Evolutionary conservation across 2,329 filamentous ascomycete species (phyloP).

Genomic region (Arachnopeziza araneosa): DNA sequence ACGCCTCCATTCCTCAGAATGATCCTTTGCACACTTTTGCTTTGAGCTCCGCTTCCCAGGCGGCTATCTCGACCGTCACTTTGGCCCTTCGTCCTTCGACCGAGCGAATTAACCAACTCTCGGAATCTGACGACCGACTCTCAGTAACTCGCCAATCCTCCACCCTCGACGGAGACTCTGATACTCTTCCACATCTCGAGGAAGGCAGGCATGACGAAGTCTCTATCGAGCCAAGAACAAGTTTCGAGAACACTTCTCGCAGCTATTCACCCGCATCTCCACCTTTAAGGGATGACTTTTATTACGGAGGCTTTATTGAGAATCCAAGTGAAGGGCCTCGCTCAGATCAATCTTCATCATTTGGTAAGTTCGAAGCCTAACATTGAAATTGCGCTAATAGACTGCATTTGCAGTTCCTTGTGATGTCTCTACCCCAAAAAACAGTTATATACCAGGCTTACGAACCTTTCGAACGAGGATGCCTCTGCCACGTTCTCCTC

Average conservation of each 20-base stretch:
- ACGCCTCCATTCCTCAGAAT: neutral
- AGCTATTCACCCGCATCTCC: constrained; percentile 5
- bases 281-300: constrained; percentile 23
- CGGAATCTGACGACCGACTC: neutral
- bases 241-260: neutral
- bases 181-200: neutral
- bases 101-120: neutral
- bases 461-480: constrained; percentile 7
- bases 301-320: constrained; percentile 27
- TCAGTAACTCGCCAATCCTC: neutral
- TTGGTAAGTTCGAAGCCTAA: constrained; percentile 6
- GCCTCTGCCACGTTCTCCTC: constrained; percentile 28
- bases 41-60: neutral
- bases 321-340: constrained; percentile 9
- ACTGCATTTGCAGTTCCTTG: constrained; percentile 17
- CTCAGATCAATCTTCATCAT: neutral
- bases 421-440: constrained; percentile 26
- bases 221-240: neutral
- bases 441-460: neutral
- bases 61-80: neutral
- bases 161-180: neutral
- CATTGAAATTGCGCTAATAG: neutral
- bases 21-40: neutral
- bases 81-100: neutral
- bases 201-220: neutral